Evolutionary conservation across 495 filamentous ascomycete genomes (phyloP).

Genomic region (Delitschia confertaspora): DNA sequence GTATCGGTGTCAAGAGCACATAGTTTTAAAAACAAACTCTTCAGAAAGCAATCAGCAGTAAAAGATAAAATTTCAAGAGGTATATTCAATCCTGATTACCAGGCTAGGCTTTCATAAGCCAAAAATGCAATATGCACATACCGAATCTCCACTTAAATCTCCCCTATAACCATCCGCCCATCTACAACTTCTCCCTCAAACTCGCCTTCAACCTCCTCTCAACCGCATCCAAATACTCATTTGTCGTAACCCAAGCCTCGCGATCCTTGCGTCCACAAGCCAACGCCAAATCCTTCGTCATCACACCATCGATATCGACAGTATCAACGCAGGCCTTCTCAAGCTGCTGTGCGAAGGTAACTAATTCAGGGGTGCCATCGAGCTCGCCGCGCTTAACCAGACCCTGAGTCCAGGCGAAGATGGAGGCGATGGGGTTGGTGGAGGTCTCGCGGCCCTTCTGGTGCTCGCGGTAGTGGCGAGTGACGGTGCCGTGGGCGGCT

Average conservation of each 20-base stretch:
- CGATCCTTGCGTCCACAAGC: constrained; percentile 77
- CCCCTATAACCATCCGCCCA: too few relatives aligned
- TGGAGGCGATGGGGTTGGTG: constrained; percentile 96
- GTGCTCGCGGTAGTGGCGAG: constrained; percentile 96
- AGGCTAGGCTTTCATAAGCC: too few relatives aligned
- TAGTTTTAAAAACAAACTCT: too few relatives aligned
- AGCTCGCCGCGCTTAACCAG: constrained; percentile 86
- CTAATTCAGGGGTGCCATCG: constrained; percentile 78
- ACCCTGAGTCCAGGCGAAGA: constrained; percentile 97
- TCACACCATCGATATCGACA: constrained; percentile 86
- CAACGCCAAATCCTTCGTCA: constrained; percentile 97
- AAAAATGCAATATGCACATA: too few relatives aligned
- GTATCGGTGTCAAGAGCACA: too few relatives aligned
- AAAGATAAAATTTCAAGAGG: too few relatives aligned
- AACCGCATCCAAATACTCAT: constrained; percentile 79
- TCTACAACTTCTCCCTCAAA: constrained; percentile 46
- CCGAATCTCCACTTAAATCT: too few relatives aligned
- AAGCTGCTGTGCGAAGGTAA: constrained; percentile 79
- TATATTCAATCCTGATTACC: too few relatives aligned
- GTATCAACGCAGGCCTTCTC: constrained; percentile 93
- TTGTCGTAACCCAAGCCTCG: constrained; percentile 78
- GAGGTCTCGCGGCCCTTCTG: constrained; percentile 94
- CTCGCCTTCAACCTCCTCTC: constrained; percentile 69
- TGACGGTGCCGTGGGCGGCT: constrained; percentile 96
- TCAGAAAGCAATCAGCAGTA: too few relatives aligned